phyloP scores from a whole-genome alignment of 768 basidiomycete genomes.

The Boletellus emodensis region DNA sequence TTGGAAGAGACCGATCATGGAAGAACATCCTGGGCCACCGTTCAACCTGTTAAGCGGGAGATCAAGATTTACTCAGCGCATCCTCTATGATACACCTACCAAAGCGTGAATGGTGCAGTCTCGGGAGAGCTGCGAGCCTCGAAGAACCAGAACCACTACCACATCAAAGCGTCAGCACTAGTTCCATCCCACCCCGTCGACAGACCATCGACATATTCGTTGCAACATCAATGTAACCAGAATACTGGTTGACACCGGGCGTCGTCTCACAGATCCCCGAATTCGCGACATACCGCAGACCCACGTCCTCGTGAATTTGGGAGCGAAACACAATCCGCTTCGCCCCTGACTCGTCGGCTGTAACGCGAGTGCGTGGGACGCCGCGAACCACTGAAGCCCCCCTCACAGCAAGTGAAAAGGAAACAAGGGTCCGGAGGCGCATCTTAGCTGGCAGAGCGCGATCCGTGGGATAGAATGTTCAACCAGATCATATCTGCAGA shows the following conservation, averaged over 20 bases:
- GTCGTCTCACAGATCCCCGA: constrained; percentile 68
- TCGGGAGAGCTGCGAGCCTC: constrained; percentile 57
- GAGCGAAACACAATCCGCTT: constrained; percentile 11
- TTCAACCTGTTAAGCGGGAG: constrained; percentile 40
- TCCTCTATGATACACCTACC: constrained; percentile 32
- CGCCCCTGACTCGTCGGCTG: neutral
- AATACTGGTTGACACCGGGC: constrained; percentile 53
- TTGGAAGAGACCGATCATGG: constrained; percentile 65
- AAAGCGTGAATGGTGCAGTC: constrained; percentile 63
- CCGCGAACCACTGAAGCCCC: neutral
- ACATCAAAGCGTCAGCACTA: constrained; percentile 1
- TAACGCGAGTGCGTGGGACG: neutral
- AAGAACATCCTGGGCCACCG: constrained; percentile 60
- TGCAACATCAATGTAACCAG: constrained; percentile 59
- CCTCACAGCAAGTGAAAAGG: neutral
- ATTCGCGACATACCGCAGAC: constrained; percentile 48
- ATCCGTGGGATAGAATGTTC: neutral
- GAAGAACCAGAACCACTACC: constrained; percentile 74
- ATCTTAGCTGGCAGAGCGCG: constrained; percentile 8
- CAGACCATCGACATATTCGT: constrained; percentile 56
- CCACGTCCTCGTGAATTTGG: constrained; percentile 19
- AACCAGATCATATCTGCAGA: neutral
- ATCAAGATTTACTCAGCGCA: neutral
- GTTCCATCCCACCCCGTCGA: neutral
- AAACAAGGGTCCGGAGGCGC: constrained; percentile 5